phyloP scores from a whole-genome alignment of 2,329 filamentous ascomycete species.

The Anthostomella pinea region DNA sequence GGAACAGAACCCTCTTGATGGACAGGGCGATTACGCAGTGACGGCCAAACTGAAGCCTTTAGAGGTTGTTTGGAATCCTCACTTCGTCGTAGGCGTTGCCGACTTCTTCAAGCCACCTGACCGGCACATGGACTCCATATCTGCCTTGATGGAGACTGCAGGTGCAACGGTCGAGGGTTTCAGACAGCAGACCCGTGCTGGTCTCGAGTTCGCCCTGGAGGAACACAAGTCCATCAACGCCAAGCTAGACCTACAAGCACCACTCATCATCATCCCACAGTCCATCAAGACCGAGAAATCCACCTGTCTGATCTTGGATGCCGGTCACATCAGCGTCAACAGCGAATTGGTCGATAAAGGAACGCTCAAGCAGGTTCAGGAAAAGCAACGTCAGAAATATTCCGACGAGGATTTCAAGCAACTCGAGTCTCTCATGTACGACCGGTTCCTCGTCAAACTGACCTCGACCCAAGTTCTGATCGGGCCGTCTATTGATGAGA shows the following conservation, averaged over 20 bases:
- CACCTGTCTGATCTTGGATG: slow-evolving; percentile 90
- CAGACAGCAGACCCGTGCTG: slow-evolving; percentile 90
- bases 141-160: slow-evolving; percentile 90
- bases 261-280: slow-evolving; percentile 93
- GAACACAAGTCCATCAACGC: slow-evolving; percentile 99
- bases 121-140: slow-evolving; percentile 97
- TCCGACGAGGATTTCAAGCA: slow-evolving; percentile 85
- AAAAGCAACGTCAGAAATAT: slow-evolving; percentile 83
- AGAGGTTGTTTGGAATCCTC: slow-evolving; percentile 96
- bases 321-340: slow-evolving; percentile 90
- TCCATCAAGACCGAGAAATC: slow-evolving; percentile 79
- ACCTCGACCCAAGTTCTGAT: slow-evolving; percentile 95
- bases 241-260: slow-evolving; percentile 90
- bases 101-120: slow-evolving; percentile 97
- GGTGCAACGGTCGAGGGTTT: slow-evolving; percentile 94
- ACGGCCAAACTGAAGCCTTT: slow-evolving; percentile 91
- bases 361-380: slow-evolving; percentile 86
- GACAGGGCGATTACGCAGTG: slow-evolving; percentile 84
- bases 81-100: slow-evolving; percentile 83
- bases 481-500: slow-evolving; percentile 86
- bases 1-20: slow-evolving; percentile 93
- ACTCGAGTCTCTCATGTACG: slow-evolving; percentile 93
- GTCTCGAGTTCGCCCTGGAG: slow-evolving; percentile 91
- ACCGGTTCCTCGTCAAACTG: slow-evolving; percentile 90
- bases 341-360: slow-evolving; percentile 90